These are phyloP conservation scores for Xylaria hypoxylon DNA, from an alignment of 2,329 filamentous ascomycete genomes.

Conservation along the genomic window DNA sequence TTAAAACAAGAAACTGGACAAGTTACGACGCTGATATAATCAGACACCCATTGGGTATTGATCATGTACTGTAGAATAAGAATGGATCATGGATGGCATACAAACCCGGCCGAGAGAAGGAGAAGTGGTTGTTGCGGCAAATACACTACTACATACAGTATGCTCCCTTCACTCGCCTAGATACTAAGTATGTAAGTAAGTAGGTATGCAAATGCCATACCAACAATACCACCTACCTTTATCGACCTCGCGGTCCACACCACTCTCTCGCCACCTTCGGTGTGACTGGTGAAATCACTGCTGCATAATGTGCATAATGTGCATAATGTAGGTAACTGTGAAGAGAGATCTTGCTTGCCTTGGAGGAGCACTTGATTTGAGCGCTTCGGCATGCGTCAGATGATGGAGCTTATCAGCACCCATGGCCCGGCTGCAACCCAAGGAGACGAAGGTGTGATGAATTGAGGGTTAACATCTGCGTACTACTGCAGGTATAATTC, in stretches of 20 bases:
- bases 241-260: slow-evolving; percentile 22
- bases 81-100: slow-evolving; percentile 6
- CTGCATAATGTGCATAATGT: slow-evolving; percentile 21
- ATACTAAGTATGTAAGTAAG: no score
- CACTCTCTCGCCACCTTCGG: slow-evolving; percentile 23
- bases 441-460: slow-evolving; percentile 9
- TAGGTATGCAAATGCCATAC: background rate
- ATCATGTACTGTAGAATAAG: no score
- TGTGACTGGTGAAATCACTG: slow-evolving; percentile 34
- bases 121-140: background rate
- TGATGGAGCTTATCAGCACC: slow-evolving; percentile 39
- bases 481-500: slow-evolving; percentile 10
- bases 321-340: slow-evolving; percentile 20
- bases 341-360: slow-evolving; percentile 29
- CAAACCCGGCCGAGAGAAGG: background rate
- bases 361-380: slow-evolving; percentile 28
- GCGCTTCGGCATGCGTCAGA: slow-evolving; percentile 34
- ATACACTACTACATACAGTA: background rate
- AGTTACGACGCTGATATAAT: slow-evolving; percentile 13
- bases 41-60: background rate
- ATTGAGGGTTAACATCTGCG: no score
- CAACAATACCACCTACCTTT: slow-evolving; percentile 10
- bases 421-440: slow-evolving; percentile 33
- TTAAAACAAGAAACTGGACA: slow-evolving; percentile 13
- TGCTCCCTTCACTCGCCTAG: slow-evolving; percentile 4